Base-by-base conservation (phyloP, 1,139 yeast genomes). In the Eremothecium cymbalariae region DNA sequence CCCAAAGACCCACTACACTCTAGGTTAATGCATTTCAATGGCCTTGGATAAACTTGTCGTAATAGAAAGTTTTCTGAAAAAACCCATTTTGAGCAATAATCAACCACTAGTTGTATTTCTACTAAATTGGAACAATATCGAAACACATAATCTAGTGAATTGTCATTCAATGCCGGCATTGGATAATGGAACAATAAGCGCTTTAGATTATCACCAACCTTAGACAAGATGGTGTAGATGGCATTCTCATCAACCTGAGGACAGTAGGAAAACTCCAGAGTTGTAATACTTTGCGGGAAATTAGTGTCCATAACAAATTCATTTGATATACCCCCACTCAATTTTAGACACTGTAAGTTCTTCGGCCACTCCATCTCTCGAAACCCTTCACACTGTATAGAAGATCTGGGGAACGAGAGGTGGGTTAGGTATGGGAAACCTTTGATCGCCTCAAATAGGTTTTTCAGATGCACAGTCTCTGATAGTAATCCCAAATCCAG, bases 1-100 rank as follows among this genome's bases (percentile, higher is more conserved):
- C 97, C 96, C 43, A 88, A 65, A 62, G 82, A 74, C 1, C 97
- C 97, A 45, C 94, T 79, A 34, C 94, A 79, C 42, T 84, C 93
- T 29, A 90, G 68, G 50, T 74, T 73, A 28, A 90, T 58, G 2
- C 74, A 68, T 39, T 65, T 67, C 42, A 90, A 62, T 1, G 94
- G 93, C 18, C 68, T 45, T 2, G 70, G 68, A 19, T 41, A 43
- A 8, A 42, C 39, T 25, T 53, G 33, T 8, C 46, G 43, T 2
- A 50, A 43, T 18, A 79, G 62, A 42, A 68, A 61, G 18, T 72
- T 74, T 28, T 78, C 86, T 8, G 59, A 46, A 48, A 81, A 80
- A 31, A 77, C 60, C 46, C 74, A 70, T 37, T 72, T 66, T 1
- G 95, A 72, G 25, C 85, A 67, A 54, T 90, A 90, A 54, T 90